Evolutionary conservation across 1,284 basidiomycete species (phyloP).

Genomic region (Puccinia triticina): DNA sequence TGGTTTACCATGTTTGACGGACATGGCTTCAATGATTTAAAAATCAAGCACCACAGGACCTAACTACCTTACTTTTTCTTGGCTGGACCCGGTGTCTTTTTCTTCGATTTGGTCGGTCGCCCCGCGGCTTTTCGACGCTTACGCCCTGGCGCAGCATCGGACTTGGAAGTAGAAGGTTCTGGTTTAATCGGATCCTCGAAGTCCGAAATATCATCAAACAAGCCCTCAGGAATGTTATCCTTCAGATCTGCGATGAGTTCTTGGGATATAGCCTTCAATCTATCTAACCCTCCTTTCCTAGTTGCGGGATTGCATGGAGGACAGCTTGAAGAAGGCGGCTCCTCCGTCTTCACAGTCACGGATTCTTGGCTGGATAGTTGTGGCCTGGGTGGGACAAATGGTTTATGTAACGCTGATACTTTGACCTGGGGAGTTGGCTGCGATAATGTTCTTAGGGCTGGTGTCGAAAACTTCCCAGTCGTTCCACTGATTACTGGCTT

Average conservation of each 20-base stretch:
- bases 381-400: constrained; percentile 11
- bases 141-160: not conserved
- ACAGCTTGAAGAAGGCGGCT: constrained; percentile 7
- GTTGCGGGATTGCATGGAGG: not conserved
- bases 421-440: not conserved
- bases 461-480: not conserved
- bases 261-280: not conserved
- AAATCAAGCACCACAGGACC: not conserved
- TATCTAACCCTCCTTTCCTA: not conserved
- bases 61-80: not conserved
- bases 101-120: not conserved
- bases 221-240: constrained; percentile 16
- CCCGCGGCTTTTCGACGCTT: not conserved
- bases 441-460: not conserved
- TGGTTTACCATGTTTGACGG: not conserved
- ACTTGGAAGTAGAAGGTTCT: not conserved
- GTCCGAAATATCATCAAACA: constrained; percentile 15
- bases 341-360: not conserved
- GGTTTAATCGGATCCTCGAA: not conserved
- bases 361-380: constrained; percentile 1
- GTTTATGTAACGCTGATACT: not conserved
- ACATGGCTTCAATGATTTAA: not conserved
- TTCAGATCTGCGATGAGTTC: constrained; percentile 27
- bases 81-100: not conserved
- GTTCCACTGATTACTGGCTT: too few species aligned